phyloP scores from a whole-genome alignment of 225 moss, liverwort and hornwort species.

The Climacium dendroides region DNA sequence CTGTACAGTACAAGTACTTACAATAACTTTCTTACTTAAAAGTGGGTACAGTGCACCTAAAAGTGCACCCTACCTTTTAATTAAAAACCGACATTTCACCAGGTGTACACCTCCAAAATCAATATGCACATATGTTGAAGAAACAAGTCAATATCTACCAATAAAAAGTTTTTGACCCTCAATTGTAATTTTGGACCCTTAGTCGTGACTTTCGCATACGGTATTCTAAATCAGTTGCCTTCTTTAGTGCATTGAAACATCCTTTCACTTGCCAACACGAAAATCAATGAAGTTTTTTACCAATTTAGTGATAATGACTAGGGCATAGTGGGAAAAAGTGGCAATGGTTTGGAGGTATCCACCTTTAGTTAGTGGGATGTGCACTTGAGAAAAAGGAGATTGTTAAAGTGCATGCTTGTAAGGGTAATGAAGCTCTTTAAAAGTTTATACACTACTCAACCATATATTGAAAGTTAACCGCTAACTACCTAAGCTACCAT shows the following conservation, averaged over 20 bases:
- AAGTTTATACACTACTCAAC: not conserved
- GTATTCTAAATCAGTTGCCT: fast-evolving
- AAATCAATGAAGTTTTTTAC: not conserved
- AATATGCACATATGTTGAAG: not conserved
- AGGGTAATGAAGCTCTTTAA: not conserved
- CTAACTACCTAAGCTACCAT: no score
- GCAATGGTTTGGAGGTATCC: fast-evolving
- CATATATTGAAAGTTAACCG: not conserved
- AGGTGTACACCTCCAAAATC: not conserved
- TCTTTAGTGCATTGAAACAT: not conserved
- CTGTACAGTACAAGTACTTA: not conserved
- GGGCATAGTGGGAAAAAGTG: not conserved
- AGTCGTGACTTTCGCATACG: fast-evolving
- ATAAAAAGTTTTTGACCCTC: fast-evolving
- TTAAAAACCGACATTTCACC: not conserved
- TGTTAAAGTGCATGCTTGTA: not conserved
- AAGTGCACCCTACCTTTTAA: not conserved
- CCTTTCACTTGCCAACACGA: not conserved
- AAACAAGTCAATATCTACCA: not conserved
- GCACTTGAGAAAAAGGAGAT: not conserved
- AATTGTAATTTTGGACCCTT: fast-evolving
- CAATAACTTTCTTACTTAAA: not conserved
- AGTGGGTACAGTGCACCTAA: not conserved
- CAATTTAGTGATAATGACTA: fast-evolving
- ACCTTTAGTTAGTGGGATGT: not conserved